phyloP scores from a whole-genome alignment of 331 rosid genomes.

The Saraca asoca region DNA sequence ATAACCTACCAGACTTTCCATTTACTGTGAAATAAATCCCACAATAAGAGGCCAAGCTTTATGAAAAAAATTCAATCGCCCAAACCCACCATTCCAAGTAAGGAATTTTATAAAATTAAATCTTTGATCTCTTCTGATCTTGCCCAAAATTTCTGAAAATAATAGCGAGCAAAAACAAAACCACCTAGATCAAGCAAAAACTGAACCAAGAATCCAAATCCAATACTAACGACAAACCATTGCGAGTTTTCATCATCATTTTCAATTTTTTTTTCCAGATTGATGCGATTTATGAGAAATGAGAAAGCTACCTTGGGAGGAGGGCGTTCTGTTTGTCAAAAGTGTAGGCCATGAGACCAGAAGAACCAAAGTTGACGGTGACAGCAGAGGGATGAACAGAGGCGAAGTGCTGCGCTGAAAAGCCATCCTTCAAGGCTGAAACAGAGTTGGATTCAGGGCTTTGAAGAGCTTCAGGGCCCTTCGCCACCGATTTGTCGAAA shows the following conservation, averaged over 20 bases:
- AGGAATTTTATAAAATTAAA: background rate
- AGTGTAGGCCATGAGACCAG: slow-evolving; percentile 66
- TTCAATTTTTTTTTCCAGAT: background rate
- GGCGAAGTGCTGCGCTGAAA: slow-evolving; percentile 62
- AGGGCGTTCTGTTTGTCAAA: slow-evolving; percentile 68
- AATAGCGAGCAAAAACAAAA: background rate
- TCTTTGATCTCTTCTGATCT: slow-evolving; percentile 13
- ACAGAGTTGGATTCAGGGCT: slow-evolving; percentile 63
- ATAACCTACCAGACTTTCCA: slow-evolving; percentile 24
- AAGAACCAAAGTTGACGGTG: slow-evolving; percentile 68
- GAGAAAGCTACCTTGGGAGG: slow-evolving; percentile 66
- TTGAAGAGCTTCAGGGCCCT: slow-evolving; percentile 76
- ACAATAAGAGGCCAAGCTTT: slow-evolving; percentile 5
- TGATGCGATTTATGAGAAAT: background rate
- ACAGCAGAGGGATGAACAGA: slow-evolving; percentile 70
- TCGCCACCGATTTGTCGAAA: slow-evolving; percentile 82
- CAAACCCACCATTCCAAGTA: slow-evolving; percentile 4
- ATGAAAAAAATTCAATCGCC: background rate
- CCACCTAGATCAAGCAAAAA: slow-evolving; percentile 18
- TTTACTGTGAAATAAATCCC: background rate
- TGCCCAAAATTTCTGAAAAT: slow-evolving; percentile 15
- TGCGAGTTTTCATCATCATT: background rate
- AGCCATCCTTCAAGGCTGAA: slow-evolving; percentile 72
- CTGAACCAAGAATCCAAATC: background rate
- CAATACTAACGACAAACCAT: background rate